Evolutionary conservation across 306 rosid genomes (phyloP).

Genomic region (Oemleria cerasiformis): DNA sequence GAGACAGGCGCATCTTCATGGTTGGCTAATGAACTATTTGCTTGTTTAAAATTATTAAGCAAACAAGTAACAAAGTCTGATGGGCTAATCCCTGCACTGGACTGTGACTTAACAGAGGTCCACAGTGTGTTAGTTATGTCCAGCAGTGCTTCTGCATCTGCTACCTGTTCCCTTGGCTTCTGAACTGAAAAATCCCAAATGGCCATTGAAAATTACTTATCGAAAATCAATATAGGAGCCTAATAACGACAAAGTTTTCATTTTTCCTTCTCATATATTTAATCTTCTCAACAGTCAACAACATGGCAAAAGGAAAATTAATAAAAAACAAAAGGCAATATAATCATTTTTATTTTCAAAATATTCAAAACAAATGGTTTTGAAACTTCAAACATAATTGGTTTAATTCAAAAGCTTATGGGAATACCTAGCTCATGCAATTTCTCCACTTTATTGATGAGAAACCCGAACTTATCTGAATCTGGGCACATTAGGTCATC

Average conservation of each 20-base stretch:
- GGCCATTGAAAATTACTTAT: neutral
- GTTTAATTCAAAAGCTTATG: neutral
- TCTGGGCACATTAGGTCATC: constrained; percentile 51
- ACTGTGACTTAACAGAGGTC: constrained; percentile 55
- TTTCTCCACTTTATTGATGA: constrained; percentile 50
- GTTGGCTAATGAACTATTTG: constrained; percentile 5
- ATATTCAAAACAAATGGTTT: neutral
- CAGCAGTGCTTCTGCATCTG: constrained; percentile 77
- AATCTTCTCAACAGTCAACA: neutral
- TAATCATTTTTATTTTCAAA: neutral
- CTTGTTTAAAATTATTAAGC: constrained; percentile 41
- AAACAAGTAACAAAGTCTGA: constrained; percentile 58
- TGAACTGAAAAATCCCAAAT: constrained; percentile 40
- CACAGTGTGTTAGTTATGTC: constrained; percentile 53
- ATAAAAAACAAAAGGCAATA: neutral
- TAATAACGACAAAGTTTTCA: neutral
- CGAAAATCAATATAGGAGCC: neutral
- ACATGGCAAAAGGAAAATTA: neutral
- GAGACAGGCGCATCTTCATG: constrained; percentile 8
- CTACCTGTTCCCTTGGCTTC: constrained; percentile 82
- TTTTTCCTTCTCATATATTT: neutral
- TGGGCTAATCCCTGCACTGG: constrained; percentile 59
- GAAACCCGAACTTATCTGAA: constrained; percentile 43
- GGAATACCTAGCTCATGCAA: constrained; percentile 60
- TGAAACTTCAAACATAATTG: neutral